These are phyloP conservation scores for Lagerstroemia speciosa DNA, from an alignment of 345 rosid species.

Conservation along the genomic window DNA sequence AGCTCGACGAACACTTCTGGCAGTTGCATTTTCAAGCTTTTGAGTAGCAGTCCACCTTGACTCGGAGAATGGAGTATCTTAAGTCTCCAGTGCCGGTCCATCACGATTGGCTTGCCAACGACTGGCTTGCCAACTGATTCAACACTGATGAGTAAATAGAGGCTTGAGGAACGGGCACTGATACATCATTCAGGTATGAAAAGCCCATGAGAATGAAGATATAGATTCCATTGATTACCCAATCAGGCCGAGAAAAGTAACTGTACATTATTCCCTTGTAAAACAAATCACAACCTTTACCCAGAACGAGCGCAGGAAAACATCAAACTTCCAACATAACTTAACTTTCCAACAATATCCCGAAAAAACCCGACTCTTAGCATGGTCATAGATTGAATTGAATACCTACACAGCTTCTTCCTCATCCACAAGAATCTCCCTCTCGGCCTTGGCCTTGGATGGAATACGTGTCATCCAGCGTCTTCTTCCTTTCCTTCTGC, in stretches of 20 bases:
- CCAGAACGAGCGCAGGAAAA: neutral
- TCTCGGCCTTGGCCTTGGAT: neutral
- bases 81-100: too few relatives aligned
- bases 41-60: neutral
- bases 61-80: neutral
- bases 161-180: neutral
- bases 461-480: neutral
- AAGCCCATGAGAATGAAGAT: neutral
- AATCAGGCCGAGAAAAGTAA: slow-evolving; percentile 11
- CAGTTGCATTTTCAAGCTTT: neutral
- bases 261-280: slow-evolving; percentile 42
- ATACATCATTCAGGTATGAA: neutral
- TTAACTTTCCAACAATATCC: neutral
- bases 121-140: too few relatives aligned
- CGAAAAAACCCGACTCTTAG: neutral
- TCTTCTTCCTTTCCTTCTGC: neutral
- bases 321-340: neutral
- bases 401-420: neutral
- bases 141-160: too few relatives aligned
- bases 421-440: neutral
- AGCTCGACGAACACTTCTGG: neutral
- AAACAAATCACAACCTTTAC: slow-evolving; percentile 8
- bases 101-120: too few relatives aligned
- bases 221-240: neutral
- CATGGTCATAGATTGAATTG: neutral